A percentile compares a stretch with the other conserved stretches of the same genome.
phyloP scores from a whole-genome alignment of 345 rosid genomes.

The Salix udensis region DNA sequence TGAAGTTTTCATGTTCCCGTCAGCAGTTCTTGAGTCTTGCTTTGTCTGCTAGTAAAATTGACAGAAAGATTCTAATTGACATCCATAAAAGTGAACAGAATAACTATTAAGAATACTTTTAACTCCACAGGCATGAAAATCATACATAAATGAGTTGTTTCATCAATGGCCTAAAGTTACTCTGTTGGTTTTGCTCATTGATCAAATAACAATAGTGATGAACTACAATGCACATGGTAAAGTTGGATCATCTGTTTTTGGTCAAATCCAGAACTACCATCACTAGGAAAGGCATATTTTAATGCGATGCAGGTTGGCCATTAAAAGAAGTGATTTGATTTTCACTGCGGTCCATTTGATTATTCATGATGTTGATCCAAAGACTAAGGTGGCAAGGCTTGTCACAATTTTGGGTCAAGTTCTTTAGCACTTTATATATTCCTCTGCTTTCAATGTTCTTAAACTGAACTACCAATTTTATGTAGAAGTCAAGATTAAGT shows the following conservation, averaged over 20 bases:
- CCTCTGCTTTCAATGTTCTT: background rate
- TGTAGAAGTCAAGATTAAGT: background rate
- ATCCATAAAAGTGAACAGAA: slow-evolving; percentile 1
- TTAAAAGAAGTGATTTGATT: background rate
- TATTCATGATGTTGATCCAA: background rate
- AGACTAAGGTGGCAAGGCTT: background rate
- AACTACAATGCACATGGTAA: background rate
- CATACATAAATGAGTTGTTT: background rate
- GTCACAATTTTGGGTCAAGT: background rate
- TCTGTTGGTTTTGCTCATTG: background rate
- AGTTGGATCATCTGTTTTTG: background rate
- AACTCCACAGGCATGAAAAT: background rate
- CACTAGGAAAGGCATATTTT: background rate
- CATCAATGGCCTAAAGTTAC: background rate
- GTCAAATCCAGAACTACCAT: background rate
- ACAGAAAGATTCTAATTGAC: background rate
- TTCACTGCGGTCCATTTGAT: background rate
- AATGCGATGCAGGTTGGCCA: no score
- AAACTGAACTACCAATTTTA: background rate
- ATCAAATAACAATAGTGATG: background rate
- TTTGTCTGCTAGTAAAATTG: slow-evolving; percentile 30
- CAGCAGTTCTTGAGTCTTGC: slow-evolving; percentile 39
- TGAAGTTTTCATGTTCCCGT: slow-evolving; percentile 30
- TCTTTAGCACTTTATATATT: background rate
- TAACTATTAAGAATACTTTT: background rate